Percentiles rank a stretch among this genome's conserved stretches.
Evolutionary conservation across 495 filamentous ascomycete species (phyloP).

Genomic region (Penicillium crystallinum): DNA sequence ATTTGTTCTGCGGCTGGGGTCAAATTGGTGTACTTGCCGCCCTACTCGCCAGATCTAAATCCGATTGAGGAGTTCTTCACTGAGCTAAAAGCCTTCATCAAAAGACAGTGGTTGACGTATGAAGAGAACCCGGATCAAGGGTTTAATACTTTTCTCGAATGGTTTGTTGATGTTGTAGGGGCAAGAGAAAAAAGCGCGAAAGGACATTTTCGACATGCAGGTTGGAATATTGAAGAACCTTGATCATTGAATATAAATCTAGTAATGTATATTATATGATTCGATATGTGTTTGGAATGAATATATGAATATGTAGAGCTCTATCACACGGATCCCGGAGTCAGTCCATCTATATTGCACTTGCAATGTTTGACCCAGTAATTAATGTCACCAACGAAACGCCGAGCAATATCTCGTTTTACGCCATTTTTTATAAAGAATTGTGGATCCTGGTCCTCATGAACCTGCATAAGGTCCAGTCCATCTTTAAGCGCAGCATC

Average conservation of each 20-base stretch:
- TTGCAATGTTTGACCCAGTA: slow-evolving; percentile 7
- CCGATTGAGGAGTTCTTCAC: neutral
- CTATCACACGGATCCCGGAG: no score
- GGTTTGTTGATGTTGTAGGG: neutral
- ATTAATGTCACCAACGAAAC: slow-evolving; percentile 11
- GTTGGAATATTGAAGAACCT: no score
- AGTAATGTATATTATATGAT: no score
- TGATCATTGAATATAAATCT: no score
- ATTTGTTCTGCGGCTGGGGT: neutral
- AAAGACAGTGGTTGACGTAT: neutral
- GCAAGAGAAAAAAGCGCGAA: neutral
- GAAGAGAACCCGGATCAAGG: neutral
- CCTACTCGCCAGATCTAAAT: neutral
- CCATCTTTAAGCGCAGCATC: slow-evolving; percentile 19
- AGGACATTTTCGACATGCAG: neutral
- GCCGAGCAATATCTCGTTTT: slow-evolving; percentile 20
- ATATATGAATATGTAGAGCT: no score
- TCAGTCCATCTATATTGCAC: no score
- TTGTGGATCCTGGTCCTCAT: slow-evolving; percentile 19
- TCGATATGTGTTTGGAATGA: no score
- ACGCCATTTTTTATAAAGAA: slow-evolving; percentile 27
- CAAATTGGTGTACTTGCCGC: neutral
- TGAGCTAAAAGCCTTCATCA: neutral
- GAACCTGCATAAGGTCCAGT: slow-evolving; percentile 23
- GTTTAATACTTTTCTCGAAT: neutral